Evolutionary conservation across 78 protist species (phyloP).

Genomic region (Dictyostelium purpureum): DNA sequence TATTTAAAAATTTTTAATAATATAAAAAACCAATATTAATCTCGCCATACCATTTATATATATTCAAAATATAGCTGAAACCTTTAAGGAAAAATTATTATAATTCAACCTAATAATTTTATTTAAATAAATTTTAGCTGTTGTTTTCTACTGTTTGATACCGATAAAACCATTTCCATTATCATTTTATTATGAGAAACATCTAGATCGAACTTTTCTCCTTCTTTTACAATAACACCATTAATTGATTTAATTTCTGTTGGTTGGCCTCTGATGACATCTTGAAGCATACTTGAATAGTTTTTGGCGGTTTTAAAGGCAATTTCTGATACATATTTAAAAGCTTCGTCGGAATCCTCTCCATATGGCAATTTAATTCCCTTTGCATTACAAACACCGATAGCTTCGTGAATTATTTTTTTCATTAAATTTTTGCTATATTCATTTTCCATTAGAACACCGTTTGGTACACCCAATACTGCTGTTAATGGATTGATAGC

Average conservation of each 20-base stretch:
- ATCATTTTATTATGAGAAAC: conserved; percentile 68
- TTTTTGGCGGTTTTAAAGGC: conserved; percentile 38
- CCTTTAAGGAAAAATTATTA: too few species aligned
- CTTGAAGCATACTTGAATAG: conserved; percentile 66
- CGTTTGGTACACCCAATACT: conserved; percentile 70
- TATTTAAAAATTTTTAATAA: too few species aligned
- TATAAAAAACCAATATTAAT: too few species aligned
- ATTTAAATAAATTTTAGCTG: too few species aligned
- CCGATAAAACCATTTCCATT: conserved; percentile 75
- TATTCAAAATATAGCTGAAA: too few species aligned
- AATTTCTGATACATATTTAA: conserved; percentile 66
- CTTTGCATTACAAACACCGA: conserved; percentile 72
- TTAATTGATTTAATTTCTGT: conserved; percentile 78
- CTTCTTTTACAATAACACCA: conserved; percentile 83
- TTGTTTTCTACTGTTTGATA: too few species aligned
- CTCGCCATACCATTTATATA: too few species aligned
- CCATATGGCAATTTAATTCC: conserved; percentile 67
- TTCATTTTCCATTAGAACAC: conserved; percentile 44
- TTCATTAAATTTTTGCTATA: conserved; percentile 51
- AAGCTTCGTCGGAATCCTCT: conserved; percentile 57
- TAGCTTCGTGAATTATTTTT: conserved; percentile 66
- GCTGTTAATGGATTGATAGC: conserved; percentile 93
- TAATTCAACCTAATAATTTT: too few species aligned
- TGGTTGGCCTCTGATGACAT: conserved; percentile 67
- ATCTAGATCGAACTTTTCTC: conserved; percentile 50